phyloP scores from a whole-genome alignment of 31 red algal species.

The Bonnemaisonia californica region DNA sequence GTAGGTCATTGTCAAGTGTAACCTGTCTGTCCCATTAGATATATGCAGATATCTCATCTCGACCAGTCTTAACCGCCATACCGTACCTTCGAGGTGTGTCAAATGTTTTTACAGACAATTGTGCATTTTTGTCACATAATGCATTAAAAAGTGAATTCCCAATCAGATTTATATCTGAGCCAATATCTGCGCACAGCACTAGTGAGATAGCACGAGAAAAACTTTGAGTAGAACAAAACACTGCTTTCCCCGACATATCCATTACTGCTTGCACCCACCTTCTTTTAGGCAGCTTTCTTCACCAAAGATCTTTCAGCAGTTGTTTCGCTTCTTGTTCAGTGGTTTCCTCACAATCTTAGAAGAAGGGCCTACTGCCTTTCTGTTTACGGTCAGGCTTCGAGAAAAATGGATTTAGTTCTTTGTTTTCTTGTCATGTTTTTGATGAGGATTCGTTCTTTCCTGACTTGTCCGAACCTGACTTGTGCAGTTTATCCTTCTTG shows the following conservation, averaged over 20 bases:
- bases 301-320: background rate
- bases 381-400: too few species aligned
- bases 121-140: background rate
- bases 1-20: background rate
- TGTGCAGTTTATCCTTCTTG: too few species aligned
- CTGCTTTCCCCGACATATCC: background rate
- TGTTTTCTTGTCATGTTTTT: too few species aligned
- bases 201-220: background rate
- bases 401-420: too few species aligned
- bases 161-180: constrained; percentile 4
- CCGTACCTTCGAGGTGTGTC: background rate
- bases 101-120: background rate
- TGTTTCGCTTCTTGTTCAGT: too few species aligned
- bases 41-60: background rate
- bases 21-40: constrained; percentile 19
- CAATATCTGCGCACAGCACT: background rate
- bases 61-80: constrained; percentile 3
- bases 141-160: background rate
- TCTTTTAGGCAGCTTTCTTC: background rate
- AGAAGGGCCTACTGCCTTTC: too few species aligned
- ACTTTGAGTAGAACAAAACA: too few species aligned
- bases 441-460: too few species aligned
- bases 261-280: background rate
- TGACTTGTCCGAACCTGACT: too few species aligned
- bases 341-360: too few species aligned